Evolutionary conservation across 2,329 filamentous ascomycete species (phyloP).

Genomic region (Exophiala spinifera): DNA sequence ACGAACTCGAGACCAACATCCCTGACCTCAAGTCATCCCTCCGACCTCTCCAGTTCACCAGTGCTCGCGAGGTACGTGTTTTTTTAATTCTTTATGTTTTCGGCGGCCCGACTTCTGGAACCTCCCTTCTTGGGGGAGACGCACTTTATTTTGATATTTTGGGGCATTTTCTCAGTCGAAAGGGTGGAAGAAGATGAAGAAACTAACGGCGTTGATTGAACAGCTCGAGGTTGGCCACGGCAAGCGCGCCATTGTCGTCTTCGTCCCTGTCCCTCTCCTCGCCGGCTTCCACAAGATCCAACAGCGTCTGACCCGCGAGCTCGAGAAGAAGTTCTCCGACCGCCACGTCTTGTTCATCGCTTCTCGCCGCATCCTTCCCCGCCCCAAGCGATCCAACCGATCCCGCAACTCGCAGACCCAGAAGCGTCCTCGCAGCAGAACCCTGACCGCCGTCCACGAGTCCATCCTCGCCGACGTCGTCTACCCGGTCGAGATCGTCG

Average conservation of each 20-base stretch:
- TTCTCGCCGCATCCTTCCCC: slow-evolving; percentile 96
- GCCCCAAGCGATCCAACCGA: slow-evolving; percentile 97
- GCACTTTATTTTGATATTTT: too few relatives aligned
- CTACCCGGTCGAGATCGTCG: slow-evolving; percentile 99
- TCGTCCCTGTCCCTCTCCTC: slow-evolving; percentile 99
- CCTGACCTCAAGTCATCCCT: slow-evolving; percentile 94
- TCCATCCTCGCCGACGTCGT: slow-evolving; percentile 96
- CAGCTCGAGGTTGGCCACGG: slow-evolving; percentile 99
- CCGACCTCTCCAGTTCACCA: slow-evolving; percentile 97
- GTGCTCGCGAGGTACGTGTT: slow-evolving; percentile 95
- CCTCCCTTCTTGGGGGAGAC: too few relatives aligned
- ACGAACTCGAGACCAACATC: slow-evolving; percentile 99
- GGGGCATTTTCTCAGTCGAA: too few relatives aligned
- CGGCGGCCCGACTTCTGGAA: too few relatives aligned
- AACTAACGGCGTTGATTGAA: slow-evolving; percentile 37
- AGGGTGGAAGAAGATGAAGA: background rate
- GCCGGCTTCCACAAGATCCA: slow-evolving; percentile 98
- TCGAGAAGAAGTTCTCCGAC: slow-evolving; percentile 99
- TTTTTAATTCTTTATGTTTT: too few relatives aligned
- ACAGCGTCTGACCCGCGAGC: slow-evolving; percentile 99
- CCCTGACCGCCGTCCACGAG: slow-evolving; percentile 97
- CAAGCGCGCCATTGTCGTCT: slow-evolving; percentile 99
- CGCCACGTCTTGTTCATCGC: slow-evolving; percentile 99
- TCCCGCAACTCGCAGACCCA: slow-evolving; percentile 94
- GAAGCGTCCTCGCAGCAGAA: slow-evolving; percentile 97